Conservation (phyloP, 2,329 filamentous ascomycete species). For the Scopulariopsis brevicaulis region DNA sequence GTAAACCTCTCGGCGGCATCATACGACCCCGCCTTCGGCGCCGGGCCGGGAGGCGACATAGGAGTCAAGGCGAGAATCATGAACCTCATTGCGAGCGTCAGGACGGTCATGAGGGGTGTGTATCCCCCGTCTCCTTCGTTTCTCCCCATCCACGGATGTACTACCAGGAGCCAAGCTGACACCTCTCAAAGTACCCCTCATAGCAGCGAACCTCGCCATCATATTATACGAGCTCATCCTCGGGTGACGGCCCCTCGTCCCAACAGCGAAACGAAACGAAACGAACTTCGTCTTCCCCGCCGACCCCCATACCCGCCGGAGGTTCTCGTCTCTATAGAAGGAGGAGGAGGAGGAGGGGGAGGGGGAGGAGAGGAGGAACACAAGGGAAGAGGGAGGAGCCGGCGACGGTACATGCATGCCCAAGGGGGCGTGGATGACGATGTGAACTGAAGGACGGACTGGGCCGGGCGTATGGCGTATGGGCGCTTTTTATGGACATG, state of each 20-base stretch:
- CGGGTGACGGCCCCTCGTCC: constrained; percentile 33
- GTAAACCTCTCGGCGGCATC: constrained; percentile 66
- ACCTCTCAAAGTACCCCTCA: constrained; percentile 61
- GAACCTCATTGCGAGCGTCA: constrained; percentile 79
- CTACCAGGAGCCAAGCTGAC: not conserved
- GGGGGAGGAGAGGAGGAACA: too few relatives aligned
- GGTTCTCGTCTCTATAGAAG: too few relatives aligned
- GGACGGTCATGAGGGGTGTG: constrained; percentile 84
- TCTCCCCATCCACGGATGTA: not conserved
- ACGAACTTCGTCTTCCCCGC: not conserved
- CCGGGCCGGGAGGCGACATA: constrained; percentile 61
- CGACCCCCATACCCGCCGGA: too few relatives aligned
- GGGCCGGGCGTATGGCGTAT: not conserved
- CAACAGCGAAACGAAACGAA: not conserved
- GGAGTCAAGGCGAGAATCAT: constrained; percentile 64
- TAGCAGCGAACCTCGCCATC: constrained; percentile 70
- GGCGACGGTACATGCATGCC: too few relatives aligned
- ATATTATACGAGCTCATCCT: constrained; percentile 74
- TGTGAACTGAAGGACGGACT: not conserved
- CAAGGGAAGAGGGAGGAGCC: too few relatives aligned
- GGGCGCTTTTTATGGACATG: not conserved
- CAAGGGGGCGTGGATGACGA: not conserved
- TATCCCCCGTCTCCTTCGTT: not conserved
- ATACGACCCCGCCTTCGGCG: constrained; percentile 69
- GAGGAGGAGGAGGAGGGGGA: too few relatives aligned